These are phyloP conservation scores for Cylindricascospora bacillispora DNA, from an alignment of 1,139 yeast species.

Conservation along the genomic window DNA sequence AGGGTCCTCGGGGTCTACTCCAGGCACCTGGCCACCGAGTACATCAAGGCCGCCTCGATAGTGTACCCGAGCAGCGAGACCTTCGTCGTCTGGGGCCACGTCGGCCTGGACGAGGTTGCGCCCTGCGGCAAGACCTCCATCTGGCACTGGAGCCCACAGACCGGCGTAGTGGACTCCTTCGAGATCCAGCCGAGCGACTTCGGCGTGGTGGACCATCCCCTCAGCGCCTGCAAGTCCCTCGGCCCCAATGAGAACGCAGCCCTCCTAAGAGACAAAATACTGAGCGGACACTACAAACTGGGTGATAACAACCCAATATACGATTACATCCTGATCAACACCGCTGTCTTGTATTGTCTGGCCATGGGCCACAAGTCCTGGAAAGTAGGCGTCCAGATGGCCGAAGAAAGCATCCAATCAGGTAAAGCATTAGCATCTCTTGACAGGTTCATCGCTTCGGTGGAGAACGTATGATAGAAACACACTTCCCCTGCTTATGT, in stretches of 20 bases:
- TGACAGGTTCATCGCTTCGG: conserved; percentile 42
- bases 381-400: conserved; percentile 66
- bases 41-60: conserved; percentile 62
- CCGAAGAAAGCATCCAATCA: conserved; percentile 49
- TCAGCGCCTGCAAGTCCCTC: conserved; percentile 62
- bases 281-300: conserved; percentile 35
- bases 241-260: conserved; percentile 79
- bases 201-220: conserved; percentile 62
- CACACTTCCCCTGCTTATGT: no score
- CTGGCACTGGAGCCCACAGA: conserved; percentile 40
- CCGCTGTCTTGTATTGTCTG: conserved; percentile 76
- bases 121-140: conserved; percentile 72
- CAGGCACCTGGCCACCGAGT: conserved; percentile 64
- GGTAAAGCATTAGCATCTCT: conserved; percentile 58
- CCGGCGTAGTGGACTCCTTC: conserved; percentile 24
- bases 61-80: conserved; percentile 33
- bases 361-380: conserved; percentile 56
- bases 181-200: conserved; percentile 56
- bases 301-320: conserved; percentile 52
- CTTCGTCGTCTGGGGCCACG: conserved; percentile 83
- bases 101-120: conserved; percentile 86
- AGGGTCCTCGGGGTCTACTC: conserved; percentile 84
- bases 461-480: no score
- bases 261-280: conserved; percentile 38
- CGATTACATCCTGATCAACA: conserved; percentile 77